phyloP scores from a whole-genome alignment of 106 monocot genomes.

The Agapanthus africanus region DNA sequence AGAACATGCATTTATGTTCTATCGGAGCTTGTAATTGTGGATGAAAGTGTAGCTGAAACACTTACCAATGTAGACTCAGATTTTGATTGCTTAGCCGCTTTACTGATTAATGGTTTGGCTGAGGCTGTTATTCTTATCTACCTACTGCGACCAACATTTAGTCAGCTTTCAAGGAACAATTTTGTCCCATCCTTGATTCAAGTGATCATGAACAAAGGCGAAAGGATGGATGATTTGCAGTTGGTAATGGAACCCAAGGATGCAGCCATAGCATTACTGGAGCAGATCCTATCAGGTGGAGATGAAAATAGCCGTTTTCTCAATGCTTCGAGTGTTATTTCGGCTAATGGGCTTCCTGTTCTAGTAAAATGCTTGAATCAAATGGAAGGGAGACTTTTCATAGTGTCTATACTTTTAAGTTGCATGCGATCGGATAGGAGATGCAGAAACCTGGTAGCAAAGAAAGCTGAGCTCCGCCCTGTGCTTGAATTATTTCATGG shows the following conservation, averaged over 20 bases:
- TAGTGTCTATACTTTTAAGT: slow-evolving; percentile 39
- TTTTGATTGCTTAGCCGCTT: slow-evolving; percentile 31
- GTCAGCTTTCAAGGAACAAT: slow-evolving; percentile 27
- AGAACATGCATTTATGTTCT: slow-evolving; percentile 30
- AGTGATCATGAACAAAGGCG: slow-evolving; percentile 26
- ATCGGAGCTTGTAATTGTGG: slow-evolving; percentile 23
- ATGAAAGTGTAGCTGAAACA: slow-evolving; percentile 30
- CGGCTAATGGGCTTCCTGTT: slow-evolving; percentile 36
- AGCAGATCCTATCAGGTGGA: slow-evolving; percentile 32
- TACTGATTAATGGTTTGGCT: slow-evolving; percentile 37
- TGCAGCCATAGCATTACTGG: slow-evolving; percentile 32
- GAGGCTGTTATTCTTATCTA: slow-evolving; percentile 35
- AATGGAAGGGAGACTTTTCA: slow-evolving; percentile 24
- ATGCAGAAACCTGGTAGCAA: slow-evolving; percentile 38
- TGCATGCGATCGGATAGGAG: slow-evolving; percentile 47
- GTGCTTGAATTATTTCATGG: slow-evolving; percentile 51
- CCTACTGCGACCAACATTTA: slow-evolving; percentile 28
- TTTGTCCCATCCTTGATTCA: slow-evolving; percentile 35
- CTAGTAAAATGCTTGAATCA: slow-evolving; percentile 29
- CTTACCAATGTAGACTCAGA: slow-evolving; percentile 22
- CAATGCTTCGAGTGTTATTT: slow-evolving; percentile 30
- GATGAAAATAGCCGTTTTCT: slow-evolving; percentile 26
- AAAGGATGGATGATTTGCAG: slow-evolving; percentile 16
- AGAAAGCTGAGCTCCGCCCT: slow-evolving; percentile 25
- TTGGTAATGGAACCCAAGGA: slow-evolving; percentile 33